Conservation (phyloP, 1,284 basidiomycete species). For the Moesziomyces sp. region DNA sequence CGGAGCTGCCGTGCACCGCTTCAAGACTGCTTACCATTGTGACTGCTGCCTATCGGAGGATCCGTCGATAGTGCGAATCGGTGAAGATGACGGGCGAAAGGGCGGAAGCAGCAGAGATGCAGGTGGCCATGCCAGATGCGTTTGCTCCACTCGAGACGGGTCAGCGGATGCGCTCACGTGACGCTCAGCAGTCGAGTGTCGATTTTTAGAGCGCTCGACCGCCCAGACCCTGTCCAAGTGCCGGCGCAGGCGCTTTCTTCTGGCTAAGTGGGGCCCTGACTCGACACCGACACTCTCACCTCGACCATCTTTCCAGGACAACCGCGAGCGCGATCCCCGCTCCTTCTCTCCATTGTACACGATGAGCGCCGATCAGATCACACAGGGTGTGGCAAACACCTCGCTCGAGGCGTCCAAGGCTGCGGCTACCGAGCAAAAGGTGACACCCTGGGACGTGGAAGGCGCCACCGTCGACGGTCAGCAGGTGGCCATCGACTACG, state of each 20-base stretch:
- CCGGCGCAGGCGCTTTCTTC: conserved; percentile 9
- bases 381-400: conserved; percentile 47
- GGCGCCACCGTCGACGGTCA: conserved; percentile 92
- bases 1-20: neutral
- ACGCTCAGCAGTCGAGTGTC: conserved; percentile 1
- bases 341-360: neutral
- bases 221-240: conserved; percentile 16
- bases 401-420: conserved; percentile 43
- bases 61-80: neutral
- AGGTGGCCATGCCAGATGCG: conserved; percentile 10
- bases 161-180: conserved; percentile 21
- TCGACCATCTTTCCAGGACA: conserved; percentile 3
- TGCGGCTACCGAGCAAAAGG: conserved; percentile 74
- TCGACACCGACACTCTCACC: conserved; percentile 5
- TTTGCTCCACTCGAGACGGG: conserved; percentile 21
- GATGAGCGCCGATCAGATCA: conserved; percentile 45
- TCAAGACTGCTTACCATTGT: neutral
- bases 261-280: conserved; percentile 6
- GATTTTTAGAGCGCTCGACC: conserved; percentile 3
- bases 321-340: neutral
- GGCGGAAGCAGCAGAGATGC: neutral
- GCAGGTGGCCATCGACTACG: conserved; percentile 81
- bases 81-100: neutral
- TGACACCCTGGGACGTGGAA: conserved; percentile 98
- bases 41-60: neutral